Percentiles rank a stretch among this genome's conserved stretches.
phyloP scores from a whole-genome alignment of 2,329 filamentous ascomycete genomes.

The Cercospora sojina region DNA sequence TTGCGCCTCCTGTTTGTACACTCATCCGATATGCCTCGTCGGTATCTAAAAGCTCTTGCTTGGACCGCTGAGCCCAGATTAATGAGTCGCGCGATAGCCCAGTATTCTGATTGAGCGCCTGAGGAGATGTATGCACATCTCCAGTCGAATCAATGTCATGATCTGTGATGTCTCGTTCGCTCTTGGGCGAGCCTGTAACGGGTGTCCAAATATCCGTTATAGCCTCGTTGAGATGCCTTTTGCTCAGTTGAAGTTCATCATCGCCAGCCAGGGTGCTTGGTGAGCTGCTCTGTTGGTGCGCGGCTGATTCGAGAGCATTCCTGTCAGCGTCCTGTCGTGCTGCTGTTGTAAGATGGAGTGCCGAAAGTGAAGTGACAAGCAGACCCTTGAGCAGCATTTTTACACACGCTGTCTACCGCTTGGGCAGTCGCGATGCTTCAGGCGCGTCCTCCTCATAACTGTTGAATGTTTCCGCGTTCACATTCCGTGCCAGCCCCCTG shows the following conservation, averaged over 20 bases:
- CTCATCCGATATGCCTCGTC: constrained; percentile 9
- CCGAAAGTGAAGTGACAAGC: background rate
- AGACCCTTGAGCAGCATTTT: background rate
- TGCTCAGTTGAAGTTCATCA: background rate
- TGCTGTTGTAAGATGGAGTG: background rate
- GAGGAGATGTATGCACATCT: background rate
- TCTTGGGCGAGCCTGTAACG: background rate
- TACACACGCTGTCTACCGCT: background rate
- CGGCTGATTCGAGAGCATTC: background rate
- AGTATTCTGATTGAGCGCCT: background rate
- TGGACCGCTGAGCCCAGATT: background rate
- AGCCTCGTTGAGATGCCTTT: background rate
- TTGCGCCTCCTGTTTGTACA: background rate
- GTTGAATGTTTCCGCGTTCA: background rate
- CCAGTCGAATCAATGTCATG: background rate
- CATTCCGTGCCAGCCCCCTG: background rate
- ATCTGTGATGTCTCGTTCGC: background rate
- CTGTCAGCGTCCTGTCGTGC: background rate
- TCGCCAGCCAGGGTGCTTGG: background rate
- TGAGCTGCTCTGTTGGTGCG: background rate
- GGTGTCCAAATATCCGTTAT: background rate
- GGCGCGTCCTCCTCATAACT: background rate
- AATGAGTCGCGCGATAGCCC: background rate
- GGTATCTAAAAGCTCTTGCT: background rate
- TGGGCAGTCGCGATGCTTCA: background rate